phyloP scores from a whole-genome alignment of 352 stramenopile genomes.

The Saprolegnia diclina region DNA sequence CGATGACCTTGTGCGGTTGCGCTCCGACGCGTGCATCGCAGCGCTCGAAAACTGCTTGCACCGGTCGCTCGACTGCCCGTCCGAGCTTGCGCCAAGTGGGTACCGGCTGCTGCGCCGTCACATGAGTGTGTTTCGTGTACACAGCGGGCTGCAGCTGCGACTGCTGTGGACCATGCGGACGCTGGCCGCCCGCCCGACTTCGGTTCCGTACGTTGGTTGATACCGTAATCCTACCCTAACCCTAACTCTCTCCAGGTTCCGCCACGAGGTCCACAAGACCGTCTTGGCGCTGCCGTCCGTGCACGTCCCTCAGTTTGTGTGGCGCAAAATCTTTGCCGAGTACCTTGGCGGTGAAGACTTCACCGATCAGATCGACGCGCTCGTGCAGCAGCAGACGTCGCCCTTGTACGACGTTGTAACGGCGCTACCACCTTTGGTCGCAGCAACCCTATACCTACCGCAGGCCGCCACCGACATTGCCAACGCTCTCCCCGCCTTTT shows the following conservation, averaged over 20 bases:
- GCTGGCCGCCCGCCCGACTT: neutral
- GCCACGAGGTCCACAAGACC: slow-evolving; percentile 22
- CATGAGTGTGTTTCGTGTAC: neutral
- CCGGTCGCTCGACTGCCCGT: no score
- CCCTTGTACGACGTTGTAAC: neutral
- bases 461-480: no score
- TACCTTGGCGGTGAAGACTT: slow-evolving; percentile 18
- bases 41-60: neutral
- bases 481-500: no score
- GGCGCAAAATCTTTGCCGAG: slow-evolving; percentile 11
- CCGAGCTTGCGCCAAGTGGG: neutral
- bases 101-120: neutral
- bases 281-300: neutral
- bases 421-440: no score
- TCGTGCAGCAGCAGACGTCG: neutral
- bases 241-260: neutral
- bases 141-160: neutral
- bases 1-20: neutral
- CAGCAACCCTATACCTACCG: no score
- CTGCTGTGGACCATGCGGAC: neutral
- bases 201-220: no score
- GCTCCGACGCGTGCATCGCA: neutral
- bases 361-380: neutral
- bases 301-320: slow-evolving; percentile 7
- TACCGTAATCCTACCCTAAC: no score